Percentiles rank a stretch among this genome's conserved stretches.
phyloP scores from a whole-genome alignment of 495 filamentous ascomycete genomes.

The Aspergillus leporis region DNA sequence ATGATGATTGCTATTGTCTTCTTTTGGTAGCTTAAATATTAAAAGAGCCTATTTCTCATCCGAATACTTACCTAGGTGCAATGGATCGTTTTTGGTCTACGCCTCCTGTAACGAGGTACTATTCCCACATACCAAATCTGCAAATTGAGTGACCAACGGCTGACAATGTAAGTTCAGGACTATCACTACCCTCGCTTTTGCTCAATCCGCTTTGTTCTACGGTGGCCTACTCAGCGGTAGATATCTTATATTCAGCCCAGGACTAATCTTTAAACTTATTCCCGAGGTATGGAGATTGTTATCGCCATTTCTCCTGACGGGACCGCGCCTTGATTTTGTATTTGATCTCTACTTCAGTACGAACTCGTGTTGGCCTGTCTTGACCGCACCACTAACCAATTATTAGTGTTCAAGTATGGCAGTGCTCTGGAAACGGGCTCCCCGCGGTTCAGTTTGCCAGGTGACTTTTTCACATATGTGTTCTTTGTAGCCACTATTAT shows the following conservation, averaged over 20 bases:
- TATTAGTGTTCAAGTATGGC: constrained; percentile 64
- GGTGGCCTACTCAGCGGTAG: constrained; percentile 55
- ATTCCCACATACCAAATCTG: not conserved
- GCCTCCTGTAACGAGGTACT: constrained; percentile 70
- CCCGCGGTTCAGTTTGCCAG: constrained; percentile 60
- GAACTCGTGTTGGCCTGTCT: constrained; percentile 23
- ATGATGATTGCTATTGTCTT: constrained; percentile 7
- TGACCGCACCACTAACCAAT: constrained; percentile 30
- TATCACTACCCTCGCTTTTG: constrained; percentile 65
- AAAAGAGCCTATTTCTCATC: constrained; percentile 1
- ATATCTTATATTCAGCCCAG: constrained; percentile 58
- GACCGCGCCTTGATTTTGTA: constrained; percentile 61
- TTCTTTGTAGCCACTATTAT: constrained; percentile 60
- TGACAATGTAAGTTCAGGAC: constrained; percentile 50
- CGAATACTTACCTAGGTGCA: constrained; percentile 17
- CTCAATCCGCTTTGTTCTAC: constrained; percentile 61
- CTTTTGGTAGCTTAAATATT: not conserved
- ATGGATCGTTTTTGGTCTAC: constrained; percentile 71
- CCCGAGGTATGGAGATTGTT: constrained; percentile 71
- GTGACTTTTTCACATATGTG: constrained; percentile 68
- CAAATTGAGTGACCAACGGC: not conserved
- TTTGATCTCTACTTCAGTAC: constrained; percentile 84
- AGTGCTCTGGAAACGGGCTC: constrained; percentile 62
- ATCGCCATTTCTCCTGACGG: constrained; percentile 73
- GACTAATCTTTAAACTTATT: constrained; percentile 58